Evolutionary conservation across 2,329 filamentous ascomycete genomes (phyloP).

Genomic region (Penicillium polonicum): DNA sequence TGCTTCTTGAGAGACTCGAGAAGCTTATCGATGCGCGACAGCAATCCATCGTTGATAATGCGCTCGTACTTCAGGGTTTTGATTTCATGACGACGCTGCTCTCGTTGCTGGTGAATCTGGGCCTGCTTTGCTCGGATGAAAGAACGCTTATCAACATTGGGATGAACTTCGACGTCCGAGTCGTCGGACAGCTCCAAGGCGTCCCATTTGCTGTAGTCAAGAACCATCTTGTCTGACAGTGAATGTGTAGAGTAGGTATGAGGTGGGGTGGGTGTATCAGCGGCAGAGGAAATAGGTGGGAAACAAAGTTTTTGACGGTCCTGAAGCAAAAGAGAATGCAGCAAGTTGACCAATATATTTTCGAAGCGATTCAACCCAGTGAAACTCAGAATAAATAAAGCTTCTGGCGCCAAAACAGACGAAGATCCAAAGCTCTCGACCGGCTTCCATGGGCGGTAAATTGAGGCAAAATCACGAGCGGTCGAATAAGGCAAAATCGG

Average conservation of each 20-base stretch:
- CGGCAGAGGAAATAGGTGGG: constrained; percentile 19
- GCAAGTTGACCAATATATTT: neutral
- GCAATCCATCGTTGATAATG: constrained; percentile 85
- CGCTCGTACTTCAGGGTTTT: constrained; percentile 86
- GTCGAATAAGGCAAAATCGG: constrained; percentile 28
- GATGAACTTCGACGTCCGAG: constrained; percentile 96
- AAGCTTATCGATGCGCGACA: constrained; percentile 77
- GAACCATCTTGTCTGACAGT: constrained; percentile 45
- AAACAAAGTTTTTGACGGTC: neutral
- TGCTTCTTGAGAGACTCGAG: constrained; percentile 73
- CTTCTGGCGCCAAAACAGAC: constrained; percentile 9
- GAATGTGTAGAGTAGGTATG: constrained; percentile 15
- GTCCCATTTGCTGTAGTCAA: constrained; percentile 68
- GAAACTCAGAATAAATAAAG: neutral
- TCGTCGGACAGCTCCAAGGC: constrained; percentile 96
- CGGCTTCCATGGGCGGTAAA: constrained; percentile 35
- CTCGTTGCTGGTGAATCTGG: constrained; percentile 90
- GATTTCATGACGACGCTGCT: constrained; percentile 83
- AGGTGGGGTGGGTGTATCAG: constrained; percentile 20
- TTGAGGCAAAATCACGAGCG: constrained; percentile 26
- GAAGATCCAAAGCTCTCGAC: constrained; percentile 35
- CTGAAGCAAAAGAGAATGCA: neutral
- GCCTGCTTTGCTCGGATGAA: constrained; percentile 98
- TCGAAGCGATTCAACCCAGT: neutral
- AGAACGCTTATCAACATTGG: constrained; percentile 96